phyloP scores from a whole-genome alignment of 78 protist genomes.

The Dictyostelium purpureum region DNA sequence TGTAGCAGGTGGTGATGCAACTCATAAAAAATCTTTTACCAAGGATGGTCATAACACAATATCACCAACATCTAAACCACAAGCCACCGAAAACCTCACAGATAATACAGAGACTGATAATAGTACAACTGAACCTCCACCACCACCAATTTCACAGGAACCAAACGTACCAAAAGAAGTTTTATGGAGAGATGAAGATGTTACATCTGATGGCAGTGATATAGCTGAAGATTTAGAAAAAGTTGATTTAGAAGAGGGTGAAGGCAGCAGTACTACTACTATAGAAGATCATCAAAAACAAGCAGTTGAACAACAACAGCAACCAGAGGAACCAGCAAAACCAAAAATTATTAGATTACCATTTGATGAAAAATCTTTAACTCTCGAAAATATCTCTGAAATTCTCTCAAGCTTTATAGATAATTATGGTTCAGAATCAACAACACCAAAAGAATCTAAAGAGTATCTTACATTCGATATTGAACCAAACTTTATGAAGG shows the following conservation, averaged over 20 bases:
- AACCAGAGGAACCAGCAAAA: neutral
- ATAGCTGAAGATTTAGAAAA: conserved; percentile 32
- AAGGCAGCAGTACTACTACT: neutral
- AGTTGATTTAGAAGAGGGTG: neutral
- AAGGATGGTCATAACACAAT: conserved; percentile 69
- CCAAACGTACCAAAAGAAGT: conserved; percentile 46
- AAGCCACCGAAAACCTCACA: conserved; percentile 55
- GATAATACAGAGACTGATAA: conserved; percentile 2
- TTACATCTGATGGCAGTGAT: conserved; percentile 70
- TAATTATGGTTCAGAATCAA: conserved; percentile 48
- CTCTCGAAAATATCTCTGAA: neutral
- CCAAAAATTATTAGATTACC: neutral
- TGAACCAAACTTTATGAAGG: neutral
- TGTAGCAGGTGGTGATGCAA: neutral
- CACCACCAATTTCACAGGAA: conserved; percentile 1
- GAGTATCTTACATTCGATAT: conserved; percentile 8
- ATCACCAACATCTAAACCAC: conserved; percentile 31
- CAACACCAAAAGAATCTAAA: neutral
- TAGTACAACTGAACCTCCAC: neutral
- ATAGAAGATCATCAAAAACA: neutral
- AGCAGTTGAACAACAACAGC: neutral
- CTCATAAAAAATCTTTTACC: neutral
- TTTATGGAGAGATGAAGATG: conserved; percentile 71
- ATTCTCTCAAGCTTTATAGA: conserved; percentile 25
- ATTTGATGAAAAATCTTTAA: conserved; percentile 11